Conservation (phyloP, 108 stramenopile species). For the Skeletonema tropicum region DNA sequence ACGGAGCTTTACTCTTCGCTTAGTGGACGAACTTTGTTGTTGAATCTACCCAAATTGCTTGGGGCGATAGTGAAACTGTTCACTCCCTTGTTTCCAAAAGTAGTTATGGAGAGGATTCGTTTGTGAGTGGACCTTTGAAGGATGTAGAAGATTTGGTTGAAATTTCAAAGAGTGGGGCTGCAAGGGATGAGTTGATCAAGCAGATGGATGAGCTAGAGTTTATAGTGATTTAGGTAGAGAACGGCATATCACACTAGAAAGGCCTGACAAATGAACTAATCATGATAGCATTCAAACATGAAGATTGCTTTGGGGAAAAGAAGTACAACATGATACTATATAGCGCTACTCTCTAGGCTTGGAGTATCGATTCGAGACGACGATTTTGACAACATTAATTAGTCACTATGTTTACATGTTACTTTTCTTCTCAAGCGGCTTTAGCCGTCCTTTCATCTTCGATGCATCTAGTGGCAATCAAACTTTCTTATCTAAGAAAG, state of each 20-base stretch:
- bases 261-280: too few relatives aligned
- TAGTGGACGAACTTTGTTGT: slow-evolving; percentile 71
- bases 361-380: too few relatives aligned
- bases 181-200: slow-evolving; percentile 54
- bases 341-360: too few relatives aligned
- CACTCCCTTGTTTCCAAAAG: slow-evolving; percentile 81
- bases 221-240: slow-evolving; percentile 40
- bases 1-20: slow-evolving; percentile 66
- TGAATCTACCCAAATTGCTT: slow-evolving; percentile 76
- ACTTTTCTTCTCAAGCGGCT: too few relatives aligned
- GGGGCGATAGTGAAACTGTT: slow-evolving; percentile 75
- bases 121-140: slow-evolving; percentile 69
- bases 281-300: too few relatives aligned
- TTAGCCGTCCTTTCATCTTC: too few relatives aligned
- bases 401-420: too few relatives aligned
- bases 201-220: slow-evolving; percentile 61
- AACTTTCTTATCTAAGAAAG: too few relatives aligned
- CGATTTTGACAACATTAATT: too few relatives aligned
- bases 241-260: neutral
- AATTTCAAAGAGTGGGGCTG: slow-evolving; percentile 48
- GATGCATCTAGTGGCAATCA: too few relatives aligned
- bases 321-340: too few relatives aligned
- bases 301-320: too few relatives aligned
- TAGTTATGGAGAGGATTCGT: slow-evolving; percentile 67
- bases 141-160: slow-evolving; percentile 59